phyloP scores from a whole-genome alignment of 2,329 filamentous ascomycete genomes.

The Leptodontidium sp. region DNA sequence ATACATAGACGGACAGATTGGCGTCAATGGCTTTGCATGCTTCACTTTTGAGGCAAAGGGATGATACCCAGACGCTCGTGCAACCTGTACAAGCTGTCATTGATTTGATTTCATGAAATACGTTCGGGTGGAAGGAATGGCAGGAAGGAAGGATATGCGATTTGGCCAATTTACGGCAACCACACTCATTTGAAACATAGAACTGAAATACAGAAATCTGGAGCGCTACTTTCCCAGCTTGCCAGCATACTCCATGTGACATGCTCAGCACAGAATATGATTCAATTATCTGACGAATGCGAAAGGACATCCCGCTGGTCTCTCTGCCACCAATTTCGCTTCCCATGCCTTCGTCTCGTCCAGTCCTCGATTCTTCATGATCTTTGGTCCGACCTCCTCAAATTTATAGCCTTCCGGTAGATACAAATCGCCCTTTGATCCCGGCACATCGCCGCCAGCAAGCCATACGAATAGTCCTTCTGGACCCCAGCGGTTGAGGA shows the following conservation, averaged over 20 bases:
- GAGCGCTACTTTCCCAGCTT: background rate
- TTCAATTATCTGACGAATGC: conserved; percentile 23
- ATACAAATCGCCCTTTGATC: conserved; percentile 50
- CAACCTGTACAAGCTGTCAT: background rate
- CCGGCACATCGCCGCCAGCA: conserved; percentile 56
- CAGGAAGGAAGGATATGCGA: background rate
- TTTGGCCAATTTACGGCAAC: conserved; percentile 2
- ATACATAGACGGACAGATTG: background rate
- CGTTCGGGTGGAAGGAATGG: background rate
- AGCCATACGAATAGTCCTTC: conserved; percentile 57
- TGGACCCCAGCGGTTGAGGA: conserved; percentile 70
- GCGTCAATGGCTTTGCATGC: background rate
- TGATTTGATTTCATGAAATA: background rate
- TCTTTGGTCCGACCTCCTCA: conserved; percentile 68
- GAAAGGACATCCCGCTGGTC: conserved; percentile 59
- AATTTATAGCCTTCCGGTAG: conserved; percentile 61
- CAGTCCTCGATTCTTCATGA: conserved; percentile 59
- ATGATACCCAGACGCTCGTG: background rate
- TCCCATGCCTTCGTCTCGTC: conserved; percentile 55
- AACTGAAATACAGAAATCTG: background rate
- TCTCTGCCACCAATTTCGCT: conserved; percentile 48
- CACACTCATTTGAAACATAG: conserved; percentile 1
- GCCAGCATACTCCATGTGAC: background rate
- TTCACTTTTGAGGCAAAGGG: background rate
- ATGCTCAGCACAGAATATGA: background rate